Evolutionary conservation across 2,329 filamentous ascomycete species (phyloP).

Genomic region (Myriosclerotinia scirpicola): DNA sequence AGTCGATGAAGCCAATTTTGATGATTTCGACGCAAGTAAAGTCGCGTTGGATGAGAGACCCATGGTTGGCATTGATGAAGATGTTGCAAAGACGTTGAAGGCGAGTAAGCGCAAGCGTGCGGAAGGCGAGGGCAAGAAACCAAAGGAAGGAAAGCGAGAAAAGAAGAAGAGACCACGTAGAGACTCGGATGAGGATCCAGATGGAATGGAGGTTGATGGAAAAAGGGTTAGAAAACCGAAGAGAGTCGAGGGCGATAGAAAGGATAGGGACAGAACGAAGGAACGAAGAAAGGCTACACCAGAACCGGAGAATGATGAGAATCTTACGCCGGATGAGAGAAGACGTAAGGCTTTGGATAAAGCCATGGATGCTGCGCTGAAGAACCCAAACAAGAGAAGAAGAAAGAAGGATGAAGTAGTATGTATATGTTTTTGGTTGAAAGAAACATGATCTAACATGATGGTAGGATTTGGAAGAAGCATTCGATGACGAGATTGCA

Average conservation of each 20-base stretch:
- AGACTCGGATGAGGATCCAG: constrained; percentile 48
- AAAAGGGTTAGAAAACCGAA: constrained; percentile 49
- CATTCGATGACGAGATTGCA: constrained; percentile 87
- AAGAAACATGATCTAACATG: constrained; percentile 27
- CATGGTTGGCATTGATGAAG: constrained; percentile 63
- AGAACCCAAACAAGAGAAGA: constrained; percentile 66
- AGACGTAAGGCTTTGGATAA: constrained; percentile 80
- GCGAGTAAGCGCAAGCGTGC: constrained; percentile 64
- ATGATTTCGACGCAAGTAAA: constrained; percentile 65
- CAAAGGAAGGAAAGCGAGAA: constrained; percentile 62
- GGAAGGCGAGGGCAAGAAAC: constrained; percentile 69
- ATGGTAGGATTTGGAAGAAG: constrained; percentile 77
- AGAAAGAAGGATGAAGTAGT: constrained; percentile 87
- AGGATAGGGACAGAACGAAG: constrained; percentile 37
- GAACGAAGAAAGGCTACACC: constrained; percentile 47
- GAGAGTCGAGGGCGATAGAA: constrained; percentile 42
- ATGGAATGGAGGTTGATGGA: constrained; percentile 53
- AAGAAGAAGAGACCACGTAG: constrained; percentile 65
- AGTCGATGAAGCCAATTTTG: constrained; percentile 68
- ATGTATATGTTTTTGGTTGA: constrained; percentile 43
- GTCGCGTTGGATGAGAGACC: constrained; percentile 63
- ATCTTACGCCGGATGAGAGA: constrained; percentile 80
- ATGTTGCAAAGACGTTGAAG: constrained; percentile 62
- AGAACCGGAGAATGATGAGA: constrained; percentile 72
- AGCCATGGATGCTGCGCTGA: constrained; percentile 84